Evolutionary conservation across 2,329 filamentous ascomycete genomes (phyloP).

Genomic region (Diaporthe amygdali): DNA sequence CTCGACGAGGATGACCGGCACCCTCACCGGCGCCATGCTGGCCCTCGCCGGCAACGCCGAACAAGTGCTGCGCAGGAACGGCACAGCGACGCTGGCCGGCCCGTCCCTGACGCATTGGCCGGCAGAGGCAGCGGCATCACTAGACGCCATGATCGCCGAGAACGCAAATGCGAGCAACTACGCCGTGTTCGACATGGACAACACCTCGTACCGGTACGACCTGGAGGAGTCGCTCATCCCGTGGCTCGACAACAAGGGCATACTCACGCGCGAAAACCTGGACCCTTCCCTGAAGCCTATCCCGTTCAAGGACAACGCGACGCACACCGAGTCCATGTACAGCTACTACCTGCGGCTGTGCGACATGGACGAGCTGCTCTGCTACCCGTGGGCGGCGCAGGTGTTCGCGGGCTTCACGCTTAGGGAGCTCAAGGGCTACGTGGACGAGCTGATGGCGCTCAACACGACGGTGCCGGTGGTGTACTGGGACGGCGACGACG

Average conservation of each 20-base stretch:
- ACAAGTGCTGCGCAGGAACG: background rate
- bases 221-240: conserved; percentile 49
- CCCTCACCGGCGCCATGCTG: conserved; percentile 7
- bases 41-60: conserved; percentile 6
- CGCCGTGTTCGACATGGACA: conserved; percentile 51
- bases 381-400: conserved; percentile 49
- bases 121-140: conserved; percentile 37
- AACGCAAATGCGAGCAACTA: conserved; percentile 44
- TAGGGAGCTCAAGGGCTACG: conserved; percentile 18
- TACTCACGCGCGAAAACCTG: conserved; percentile 46
- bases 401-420: conserved; percentile 43
- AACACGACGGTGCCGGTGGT: conserved; percentile 41
- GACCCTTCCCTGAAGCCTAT: conserved; percentile 46
- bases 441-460: conserved; percentile 13
- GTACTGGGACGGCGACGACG: conserved; percentile 41
- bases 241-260: conserved; percentile 46
- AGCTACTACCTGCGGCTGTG: conserved; percentile 51
- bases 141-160: conserved; percentile 43
- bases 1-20: background rate
- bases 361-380: conserved; percentile 45
- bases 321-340: conserved; percentile 46
- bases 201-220: conserved; percentile 48
- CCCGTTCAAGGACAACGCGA: conserved; percentile 45
- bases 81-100: conserved; percentile 17
- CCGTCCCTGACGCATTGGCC: conserved; percentile 41